These are phyloP conservation scores for Theobroma grandiflorum DNA, from an alignment of 441 rosid species.

Conservation along the genomic window DNA sequence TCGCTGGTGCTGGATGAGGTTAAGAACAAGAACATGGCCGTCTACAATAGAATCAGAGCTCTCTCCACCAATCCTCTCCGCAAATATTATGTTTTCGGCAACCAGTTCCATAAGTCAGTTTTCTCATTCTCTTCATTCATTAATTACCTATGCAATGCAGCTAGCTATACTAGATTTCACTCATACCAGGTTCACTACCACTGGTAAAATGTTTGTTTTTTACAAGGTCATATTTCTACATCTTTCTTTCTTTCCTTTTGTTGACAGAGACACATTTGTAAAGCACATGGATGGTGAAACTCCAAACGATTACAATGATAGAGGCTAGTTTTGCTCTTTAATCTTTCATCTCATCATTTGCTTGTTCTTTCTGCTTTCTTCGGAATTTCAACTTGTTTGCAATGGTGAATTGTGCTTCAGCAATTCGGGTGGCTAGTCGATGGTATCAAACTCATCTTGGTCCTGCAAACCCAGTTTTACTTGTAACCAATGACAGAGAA, in stretches of 20 bases:
- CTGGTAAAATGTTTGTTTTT: neutral
- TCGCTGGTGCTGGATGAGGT: slow-evolving; percentile 91
- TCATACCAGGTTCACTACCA: neutral
- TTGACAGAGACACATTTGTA: slow-evolving; percentile 83
- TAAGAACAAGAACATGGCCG: slow-evolving; percentile 82
- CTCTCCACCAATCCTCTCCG: slow-evolving; percentile 77
- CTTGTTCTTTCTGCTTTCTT: neutral
- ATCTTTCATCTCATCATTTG: neutral
- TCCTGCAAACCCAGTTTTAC: slow-evolving; percentile 66
- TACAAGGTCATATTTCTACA: neutral
- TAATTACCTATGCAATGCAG: neutral
- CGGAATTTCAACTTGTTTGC: slow-evolving; percentile 19
- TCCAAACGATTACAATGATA: slow-evolving; percentile 92
- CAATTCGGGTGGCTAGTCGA: slow-evolving; percentile 87
- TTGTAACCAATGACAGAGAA: slow-evolving; percentile 90
- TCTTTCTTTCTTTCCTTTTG: neutral
- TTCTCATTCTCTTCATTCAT: neutral
- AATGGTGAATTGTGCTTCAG: slow-evolving; percentile 48
- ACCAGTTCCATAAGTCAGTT: slow-evolving; percentile 92
- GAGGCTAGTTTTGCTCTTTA: slow-evolving; percentile 60
- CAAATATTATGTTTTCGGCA: slow-evolving; percentile 84
- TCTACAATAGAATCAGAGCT: slow-evolving; percentile 78
- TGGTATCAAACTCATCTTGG: slow-evolving; percentile 99
- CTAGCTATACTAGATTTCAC: neutral
- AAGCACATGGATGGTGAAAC: slow-evolving; percentile 84